Base-by-base conservation (phyloP, 352 stramenopile genomes). In the Phytophthora palmivora region DNA sequence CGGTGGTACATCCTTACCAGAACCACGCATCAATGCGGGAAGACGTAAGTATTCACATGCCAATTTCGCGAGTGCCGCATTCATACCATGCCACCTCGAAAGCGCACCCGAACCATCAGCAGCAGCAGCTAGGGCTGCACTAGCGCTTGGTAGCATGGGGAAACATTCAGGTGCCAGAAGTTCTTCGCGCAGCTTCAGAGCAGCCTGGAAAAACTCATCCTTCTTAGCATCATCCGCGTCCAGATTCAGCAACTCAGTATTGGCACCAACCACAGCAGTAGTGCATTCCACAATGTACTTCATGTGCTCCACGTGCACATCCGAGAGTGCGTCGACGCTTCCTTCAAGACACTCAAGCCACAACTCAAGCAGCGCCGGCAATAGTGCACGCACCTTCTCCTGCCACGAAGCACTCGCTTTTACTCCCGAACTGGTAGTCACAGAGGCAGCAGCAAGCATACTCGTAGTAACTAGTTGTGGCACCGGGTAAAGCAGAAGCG, bases 321-420 rank as follows among this genome's bases (percentile, higher is more conserved):
- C 78, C 12, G 76, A 77, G 1, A 92, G 69, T 10, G 72, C 66
- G 24, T 93, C 84, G 0, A 52, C 61, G 16, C 82, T 80, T 26
- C 72, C 76, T 18, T 91, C 82, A 0, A 84, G 24, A 38, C 78
- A 91, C 47, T 93, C 84, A 11, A 95, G 68, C 87, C 87, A 95
- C 46, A 95, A 70, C 33, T 91, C 79, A 1, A 92, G 61, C 28
- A 95, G 58, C 11, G 81, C 72, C 10, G 72, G 66, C 16, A 95
- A 53, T 32, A 95, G 50, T 15, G 73, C 54, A 1, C 76, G 70
- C 11, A 84, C 84, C 39, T 94, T 94, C 15, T 84, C 66, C 63
- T 91, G 79, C 85, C 85, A 94, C 9, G 85, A 91, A 22, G 67
- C 76, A 15, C 36, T 60, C 3, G 45, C 24, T n/a, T 72, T 71